Base-by-base conservation (phyloP, 140 eudicot species). In the Erigeron philadelphicus region DNA sequence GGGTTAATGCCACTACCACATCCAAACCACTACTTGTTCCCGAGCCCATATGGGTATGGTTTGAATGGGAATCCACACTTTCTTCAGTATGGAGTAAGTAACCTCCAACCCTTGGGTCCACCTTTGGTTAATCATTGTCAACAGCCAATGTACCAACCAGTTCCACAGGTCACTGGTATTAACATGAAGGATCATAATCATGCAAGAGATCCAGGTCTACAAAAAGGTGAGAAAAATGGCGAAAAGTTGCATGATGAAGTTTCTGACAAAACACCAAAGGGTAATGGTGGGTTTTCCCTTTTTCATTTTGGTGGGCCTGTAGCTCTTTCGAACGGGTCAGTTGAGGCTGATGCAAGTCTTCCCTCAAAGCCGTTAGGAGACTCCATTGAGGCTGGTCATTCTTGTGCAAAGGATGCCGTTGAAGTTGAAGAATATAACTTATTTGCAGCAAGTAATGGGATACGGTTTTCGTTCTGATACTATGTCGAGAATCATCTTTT, bases 241-340 rank as follows among this genome's bases (percentile, higher is more conserved):
- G 80, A 76, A 60, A 73, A 72, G 21, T 11, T 67, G 64, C 54
- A 71, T 41, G 60, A 49, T 61, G 77, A 60, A 66, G 76, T 75
- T 45, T 47, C 60, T 11, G 78, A 75, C 8, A 83, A 75, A 64
- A 42, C 81, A 55, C 81, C 49, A 8, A 72, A 55, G 50, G 82
- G 79, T 8, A 78, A 77, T 70, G 43, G 85, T 2, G 95, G 88
- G 57, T 92, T 92, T 77, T 88, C 98, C 31, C 84, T 92, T 19
- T 92, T 92, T 75, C 95, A 88, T 76, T 88, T 86, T 78, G 96
- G 95, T 49, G 96, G 95, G 65, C 97, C 97, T 3, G 91, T 90
- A 45, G 95, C 85, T 58, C 83, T 81, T 73, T 79, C 93, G 10
- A 85, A 84, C 19, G 90, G 88, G 47, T 78, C 77, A 45, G 83